Percentiles rank a stretch among this genome's conserved stretches.
Evolutionary conservation across 2,329 filamentous ascomycete species (phyloP).

Genomic region (Neoarthrinium moseri): DNA sequence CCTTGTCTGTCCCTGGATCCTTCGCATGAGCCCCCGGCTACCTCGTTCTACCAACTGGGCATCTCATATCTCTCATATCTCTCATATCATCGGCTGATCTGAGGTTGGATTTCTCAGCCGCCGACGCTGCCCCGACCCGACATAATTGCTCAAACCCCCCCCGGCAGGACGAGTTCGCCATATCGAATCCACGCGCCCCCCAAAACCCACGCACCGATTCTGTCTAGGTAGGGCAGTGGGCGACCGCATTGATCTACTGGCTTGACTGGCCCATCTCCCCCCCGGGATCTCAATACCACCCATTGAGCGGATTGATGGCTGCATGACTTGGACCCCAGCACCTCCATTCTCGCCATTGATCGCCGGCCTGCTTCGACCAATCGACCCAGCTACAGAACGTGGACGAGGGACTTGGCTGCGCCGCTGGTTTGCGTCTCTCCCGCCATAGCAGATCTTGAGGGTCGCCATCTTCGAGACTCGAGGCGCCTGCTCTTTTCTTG

Average conservation of each 20-base stretch:
- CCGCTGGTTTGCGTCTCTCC: constrained; percentile 4
- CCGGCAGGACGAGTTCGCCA: too few relatives aligned
- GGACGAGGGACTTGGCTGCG: constrained; percentile 7
- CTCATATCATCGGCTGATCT: background rate
- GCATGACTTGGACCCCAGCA: background rate
- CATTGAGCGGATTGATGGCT: background rate
- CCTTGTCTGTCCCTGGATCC: too few relatives aligned
- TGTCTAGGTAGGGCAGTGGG: too few relatives aligned
- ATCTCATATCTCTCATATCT: background rate
- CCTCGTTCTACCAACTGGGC: background rate
- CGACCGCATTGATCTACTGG: too few relatives aligned
- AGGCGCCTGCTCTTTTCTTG: background rate
- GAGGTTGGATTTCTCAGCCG: background rate
- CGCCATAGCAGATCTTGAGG: background rate
- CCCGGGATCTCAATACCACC: background rate
- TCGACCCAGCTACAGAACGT: constrained; percentile 1
- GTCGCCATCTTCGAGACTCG: background rate
- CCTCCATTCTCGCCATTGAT: background rate
- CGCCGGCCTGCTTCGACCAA: constrained; percentile 4
- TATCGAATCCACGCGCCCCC: too few relatives aligned
- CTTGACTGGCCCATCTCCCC: background rate
- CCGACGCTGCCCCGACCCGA: constrained; percentile 1
- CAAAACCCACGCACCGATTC: too few relatives aligned
- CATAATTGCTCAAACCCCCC: too few relatives aligned
- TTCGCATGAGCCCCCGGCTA: background rate